A percentile compares a stretch with the other conserved stretches of the same genome.
Evolutionary conservation across 257 asterid genomes (phyloP).

Genomic region (Rauvolfia tetraphylla): DNA sequence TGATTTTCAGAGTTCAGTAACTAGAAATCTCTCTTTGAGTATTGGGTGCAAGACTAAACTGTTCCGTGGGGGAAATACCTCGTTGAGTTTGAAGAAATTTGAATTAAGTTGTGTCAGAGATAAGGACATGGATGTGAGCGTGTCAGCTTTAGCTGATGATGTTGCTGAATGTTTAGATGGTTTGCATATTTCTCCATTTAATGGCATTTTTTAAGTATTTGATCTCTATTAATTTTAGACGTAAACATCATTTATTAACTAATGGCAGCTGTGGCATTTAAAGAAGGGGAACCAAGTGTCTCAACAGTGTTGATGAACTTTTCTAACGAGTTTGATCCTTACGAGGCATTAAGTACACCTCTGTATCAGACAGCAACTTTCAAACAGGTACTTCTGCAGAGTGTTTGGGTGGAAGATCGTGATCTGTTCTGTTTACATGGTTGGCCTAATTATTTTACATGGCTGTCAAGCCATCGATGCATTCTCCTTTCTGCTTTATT

Average conservation of each 20-base stretch:
- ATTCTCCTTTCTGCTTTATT: neutral
- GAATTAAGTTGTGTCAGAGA: slow-evolving; percentile 45
- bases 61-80: slow-evolving; percentile 25
- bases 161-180: slow-evolving; percentile 47
- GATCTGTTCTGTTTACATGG: neutral
- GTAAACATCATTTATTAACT: slow-evolving; percentile 4
- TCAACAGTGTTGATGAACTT: slow-evolving; percentile 89
- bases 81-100: slow-evolving; percentile 28
- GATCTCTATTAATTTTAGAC: neutral
- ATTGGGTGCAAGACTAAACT: slow-evolving; percentile 29
- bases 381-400: slow-evolving; percentile 64
- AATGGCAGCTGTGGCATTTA: slow-evolving; percentile 35
- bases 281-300: slow-evolving; percentile 49
- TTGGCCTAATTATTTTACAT: no score
- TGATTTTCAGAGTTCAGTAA: slow-evolving; percentile 41
- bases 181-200: slow-evolving; percentile 12
- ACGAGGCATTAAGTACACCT: slow-evolving; percentile 82
- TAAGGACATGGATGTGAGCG: slow-evolving; percentile 57
- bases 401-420: neutral
- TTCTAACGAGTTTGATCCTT: slow-evolving; percentile 80
- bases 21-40: slow-evolving; percentile 29
- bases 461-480: neutral
- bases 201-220: neutral
- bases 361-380: slow-evolving; percentile 97
- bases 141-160: slow-evolving; percentile 43